Percentiles rank a stretch among this genome's conserved stretches.
These are phyloP conservation scores for Teratosphaeria nubilosa DNA, from an alignment of 2,329 filamentous ascomycete genomes.

Conservation along the genomic window DNA sequence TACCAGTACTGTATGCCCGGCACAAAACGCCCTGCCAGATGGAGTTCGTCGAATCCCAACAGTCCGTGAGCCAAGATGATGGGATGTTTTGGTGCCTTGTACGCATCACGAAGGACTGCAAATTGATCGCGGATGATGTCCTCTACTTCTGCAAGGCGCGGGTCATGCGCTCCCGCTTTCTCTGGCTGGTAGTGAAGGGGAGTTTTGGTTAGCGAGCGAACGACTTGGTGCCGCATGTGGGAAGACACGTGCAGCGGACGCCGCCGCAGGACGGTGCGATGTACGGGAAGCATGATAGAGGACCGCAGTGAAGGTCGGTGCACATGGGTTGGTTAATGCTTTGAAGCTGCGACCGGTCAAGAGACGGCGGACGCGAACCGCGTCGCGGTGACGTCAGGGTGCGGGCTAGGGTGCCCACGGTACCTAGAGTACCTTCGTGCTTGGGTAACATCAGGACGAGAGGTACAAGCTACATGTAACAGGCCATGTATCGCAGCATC, in stretches of 20 bases:
- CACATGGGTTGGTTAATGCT: no score
- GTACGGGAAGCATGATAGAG: neutral
- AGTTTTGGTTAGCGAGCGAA: neutral
- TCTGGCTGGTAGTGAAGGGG: neutral
- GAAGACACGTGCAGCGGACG: neutral
- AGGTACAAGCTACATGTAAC: no score
- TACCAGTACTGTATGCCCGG: conserved; percentile 56
- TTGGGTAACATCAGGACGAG: no score
- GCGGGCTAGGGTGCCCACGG: no score
- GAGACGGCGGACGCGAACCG: no score
- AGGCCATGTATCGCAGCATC: no score
- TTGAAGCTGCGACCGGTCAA: no score
- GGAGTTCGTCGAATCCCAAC: conserved; percentile 54
- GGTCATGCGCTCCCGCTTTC: neutral
- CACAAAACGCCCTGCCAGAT: conserved; percentile 39
- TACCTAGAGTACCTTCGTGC: no score
- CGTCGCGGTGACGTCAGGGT: no score
- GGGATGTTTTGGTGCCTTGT: conserved; percentile 45
- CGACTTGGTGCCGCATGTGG: neutral
- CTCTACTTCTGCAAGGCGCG: conserved; percentile 1
- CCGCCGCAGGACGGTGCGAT: neutral
- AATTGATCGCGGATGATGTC: conserved; percentile 44
- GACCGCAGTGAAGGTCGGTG: neutral
- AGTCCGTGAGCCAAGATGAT: conserved; percentile 57
- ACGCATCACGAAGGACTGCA: conserved; percentile 47